phyloP scores from a whole-genome alignment of 2,329 filamentous ascomycete genomes.

The Macrophomina pseudophaseolina region DNA sequence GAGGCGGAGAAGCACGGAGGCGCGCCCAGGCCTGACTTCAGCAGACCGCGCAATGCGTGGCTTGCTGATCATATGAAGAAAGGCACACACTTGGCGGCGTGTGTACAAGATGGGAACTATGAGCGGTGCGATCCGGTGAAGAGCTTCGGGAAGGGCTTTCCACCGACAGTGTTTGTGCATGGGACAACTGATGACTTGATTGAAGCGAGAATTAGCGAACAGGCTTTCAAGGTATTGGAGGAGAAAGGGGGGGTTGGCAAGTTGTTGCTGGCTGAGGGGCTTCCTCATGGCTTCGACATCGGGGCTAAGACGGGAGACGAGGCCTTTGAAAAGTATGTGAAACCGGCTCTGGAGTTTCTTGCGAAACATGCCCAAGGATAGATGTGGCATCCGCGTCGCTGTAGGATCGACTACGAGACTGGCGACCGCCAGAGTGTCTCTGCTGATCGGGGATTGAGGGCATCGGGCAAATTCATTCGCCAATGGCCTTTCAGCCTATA shows the following conservation, averaged over 20 bases:
- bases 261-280: background rate
- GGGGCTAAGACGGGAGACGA: background rate
- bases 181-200: background rate
- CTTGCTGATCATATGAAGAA: background rate
- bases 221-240: background rate
- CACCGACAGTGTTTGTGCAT: background rate
- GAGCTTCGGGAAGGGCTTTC: background rate
- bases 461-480: no score
- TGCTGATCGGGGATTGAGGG: no score
- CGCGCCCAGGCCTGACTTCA: background rate
- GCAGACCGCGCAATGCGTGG: background rate
- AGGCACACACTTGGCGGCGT: background rate
- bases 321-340: background rate
- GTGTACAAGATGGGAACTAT: background rate
- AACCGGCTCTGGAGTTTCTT: background rate
- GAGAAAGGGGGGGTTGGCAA: background rate
- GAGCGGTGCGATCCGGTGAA: background rate
- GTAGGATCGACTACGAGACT: no score
- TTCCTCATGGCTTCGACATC: background rate
- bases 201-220: background rate
- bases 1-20: background rate
- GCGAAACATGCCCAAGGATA: background rate
- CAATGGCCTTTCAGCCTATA: no score
- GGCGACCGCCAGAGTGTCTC: no score
- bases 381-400: no score